phyloP scores from a whole-genome alignment of 1,284 basidiomycete genomes.

The Hemileia vastatrix region DNA sequence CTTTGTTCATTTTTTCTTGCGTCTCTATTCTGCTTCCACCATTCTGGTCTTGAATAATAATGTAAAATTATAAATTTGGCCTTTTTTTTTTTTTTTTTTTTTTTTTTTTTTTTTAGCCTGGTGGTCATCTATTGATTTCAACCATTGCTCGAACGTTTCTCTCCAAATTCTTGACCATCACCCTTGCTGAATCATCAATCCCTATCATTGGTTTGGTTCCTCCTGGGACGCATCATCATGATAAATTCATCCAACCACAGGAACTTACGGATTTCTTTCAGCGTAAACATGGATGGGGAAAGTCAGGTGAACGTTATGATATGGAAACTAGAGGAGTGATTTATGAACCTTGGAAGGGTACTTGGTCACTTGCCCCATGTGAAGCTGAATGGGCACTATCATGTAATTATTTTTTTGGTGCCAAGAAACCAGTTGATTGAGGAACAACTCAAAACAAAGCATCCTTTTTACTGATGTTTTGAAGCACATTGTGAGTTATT shows the following conservation, averaged over 20 bases:
- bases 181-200: slow-evolving; percentile 64
- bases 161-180: slow-evolving; percentile 77
- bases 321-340: slow-evolving; percentile 73
- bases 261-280: slow-evolving; percentile 82
- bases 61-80: neutral
- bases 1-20: neutral
- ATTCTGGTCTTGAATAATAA: too few species aligned
- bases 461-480: too few species aligned
- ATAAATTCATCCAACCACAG: slow-evolving; percentile 77
- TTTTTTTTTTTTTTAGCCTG: slow-evolving; percentile 55
- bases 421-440: slow-evolving; percentile 29
- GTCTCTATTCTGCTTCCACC: too few species aligned
- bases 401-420: slow-evolving; percentile 55
- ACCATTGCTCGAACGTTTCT: slow-evolving; percentile 93
- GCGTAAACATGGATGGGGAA: slow-evolving; percentile 49
- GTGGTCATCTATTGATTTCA: slow-evolving; percentile 87
- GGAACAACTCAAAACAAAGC: too few species aligned
- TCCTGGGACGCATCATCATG: slow-evolving; percentile 81
- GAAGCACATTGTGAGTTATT: too few species aligned
- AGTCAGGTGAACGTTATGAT: slow-evolving; percentile 48
- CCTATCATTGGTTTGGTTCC: slow-evolving; percentile 66
- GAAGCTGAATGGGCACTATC: slow-evolving; percentile 56
- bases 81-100: neutral
- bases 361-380: slow-evolving; percentile 61
- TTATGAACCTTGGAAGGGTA: slow-evolving; percentile 64